Evolutionary conservation across 345 rosid species (phyloP), one percentile per base, ranked within the genome.

Genomic region (Eucalyptus pumila): DNA sequence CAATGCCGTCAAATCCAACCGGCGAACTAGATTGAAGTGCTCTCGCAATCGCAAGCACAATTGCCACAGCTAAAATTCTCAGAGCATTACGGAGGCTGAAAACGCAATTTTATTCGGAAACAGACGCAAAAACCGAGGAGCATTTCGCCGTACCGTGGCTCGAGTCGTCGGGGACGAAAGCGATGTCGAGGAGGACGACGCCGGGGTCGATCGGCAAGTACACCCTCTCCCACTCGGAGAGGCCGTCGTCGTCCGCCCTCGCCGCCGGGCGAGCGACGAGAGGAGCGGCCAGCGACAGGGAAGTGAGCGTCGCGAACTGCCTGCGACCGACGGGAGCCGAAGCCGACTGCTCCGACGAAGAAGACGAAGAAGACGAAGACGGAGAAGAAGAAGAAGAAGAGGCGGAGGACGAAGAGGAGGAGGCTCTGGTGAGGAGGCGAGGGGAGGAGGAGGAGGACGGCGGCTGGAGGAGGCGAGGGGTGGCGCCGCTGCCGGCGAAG

Each of bases 131-230:
- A 88, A 6, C 26, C 1, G 15, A 45, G 62, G 23, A 52, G 87
- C 30, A 86, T 6, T 76, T 40, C 47, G 52, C 89, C 56, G 32
- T 76, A 95, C 99, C 99, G 87, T 95, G 99, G 80, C 90, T 94
- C 17, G 69, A 67, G 24, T 97, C 98, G 45, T 96, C 98, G 6
- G 98, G 98, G 86, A 97, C 98, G 90, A 96, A 97, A 86, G 98
- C 94, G 83, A 97, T 94, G 92, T 96, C 99, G 62, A 97, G 98
- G 89, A 96, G 98, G 89, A 96, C 97, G n/a, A 97, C 98, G 44
- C 99, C 97, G 19, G 99, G 98, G 89, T 96, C 97, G 87, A 95
- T 95, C 23, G 99, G 97, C 85, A 96, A 94, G 86, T 67, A 92
- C 3, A 95, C 95, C 89, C 97, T 88, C 89, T 96, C 99, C 99